Conservation (phyloP, 768 basidiomycete species). For the Coprinopsis strossmayeri region DNA sequence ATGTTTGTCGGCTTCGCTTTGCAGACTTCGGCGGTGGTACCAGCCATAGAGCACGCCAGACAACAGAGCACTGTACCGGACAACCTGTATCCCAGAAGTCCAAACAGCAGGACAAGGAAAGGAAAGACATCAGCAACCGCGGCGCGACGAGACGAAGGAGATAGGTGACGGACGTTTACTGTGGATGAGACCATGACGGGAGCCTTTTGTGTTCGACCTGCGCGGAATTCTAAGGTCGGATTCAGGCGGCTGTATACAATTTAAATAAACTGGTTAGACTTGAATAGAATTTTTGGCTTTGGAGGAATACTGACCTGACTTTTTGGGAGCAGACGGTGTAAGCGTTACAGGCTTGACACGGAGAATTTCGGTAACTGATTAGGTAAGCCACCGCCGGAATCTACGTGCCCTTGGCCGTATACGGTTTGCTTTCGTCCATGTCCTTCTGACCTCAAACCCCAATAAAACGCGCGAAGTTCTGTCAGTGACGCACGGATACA, state of each 20-base stretch:
- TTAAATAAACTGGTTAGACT: too few species aligned
- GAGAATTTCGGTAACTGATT: constrained; percentile 40
- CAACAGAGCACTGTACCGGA: constrained; percentile 87
- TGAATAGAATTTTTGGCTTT: too few species aligned
- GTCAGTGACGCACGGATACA: too few species aligned
- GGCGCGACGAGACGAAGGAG: constrained; percentile 2
- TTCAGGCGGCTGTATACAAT: constrained; percentile 19
- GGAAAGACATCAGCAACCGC: not conserved
- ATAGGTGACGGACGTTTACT: constrained; percentile 54
- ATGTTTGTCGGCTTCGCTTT: constrained; percentile 70
- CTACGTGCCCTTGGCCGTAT: too few species aligned
- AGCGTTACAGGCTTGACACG: constrained; percentile 20
- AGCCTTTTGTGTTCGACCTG: constrained; percentile 24
- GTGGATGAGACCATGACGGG: constrained; percentile 63
- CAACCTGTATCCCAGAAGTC: constrained; percentile 57
- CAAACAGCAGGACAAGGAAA: too few species aligned
- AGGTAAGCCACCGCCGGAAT: constrained; percentile 21
- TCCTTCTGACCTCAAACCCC: too few species aligned
- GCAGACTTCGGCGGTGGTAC: constrained; percentile 85
- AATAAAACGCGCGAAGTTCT: too few species aligned
- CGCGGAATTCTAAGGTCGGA: constrained; percentile 22
- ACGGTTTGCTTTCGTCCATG: too few species aligned
- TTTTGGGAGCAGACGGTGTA: constrained; percentile 21
- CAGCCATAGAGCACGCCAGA: constrained; percentile 89
- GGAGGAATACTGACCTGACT: constrained; percentile 23